phyloP scores from a whole-genome alignment of 2,329 filamentous ascomycete genomes.

The Aureobasidium sp. region DNA sequence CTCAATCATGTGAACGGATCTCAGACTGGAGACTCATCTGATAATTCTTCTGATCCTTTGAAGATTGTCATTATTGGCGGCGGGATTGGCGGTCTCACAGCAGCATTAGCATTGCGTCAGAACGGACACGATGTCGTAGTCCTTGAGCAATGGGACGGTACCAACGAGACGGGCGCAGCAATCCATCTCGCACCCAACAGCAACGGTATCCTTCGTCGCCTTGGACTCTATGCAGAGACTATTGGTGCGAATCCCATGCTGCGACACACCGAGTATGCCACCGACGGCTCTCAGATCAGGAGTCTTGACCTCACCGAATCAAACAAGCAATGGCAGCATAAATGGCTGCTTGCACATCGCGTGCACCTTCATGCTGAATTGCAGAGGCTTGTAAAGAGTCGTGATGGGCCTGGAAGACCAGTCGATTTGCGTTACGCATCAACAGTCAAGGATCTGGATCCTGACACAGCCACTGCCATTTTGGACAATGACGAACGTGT shows the following conservation, averaged over 20 bases:
- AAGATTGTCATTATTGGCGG: slow-evolving; percentile 35
- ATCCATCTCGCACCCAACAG: slow-evolving; percentile 58
- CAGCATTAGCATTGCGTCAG: slow-evolving; percentile 48
- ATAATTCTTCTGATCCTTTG: slow-evolving; percentile 15
- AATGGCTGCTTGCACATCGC: slow-evolving; percentile 50
- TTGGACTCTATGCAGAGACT: slow-evolving; percentile 37
- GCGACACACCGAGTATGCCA: slow-evolving; percentile 34
- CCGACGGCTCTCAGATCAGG: slow-evolving; percentile 31
- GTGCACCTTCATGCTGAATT: slow-evolving; percentile 47
- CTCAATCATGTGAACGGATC: neutral
- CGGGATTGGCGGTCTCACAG: slow-evolving; percentile 49
- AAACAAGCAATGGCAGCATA: slow-evolving; percentile 45
- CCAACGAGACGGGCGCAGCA: slow-evolving; percentile 52
- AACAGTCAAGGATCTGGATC: slow-evolving; percentile 40
- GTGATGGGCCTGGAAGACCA: slow-evolving; percentile 30
- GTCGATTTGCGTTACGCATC: slow-evolving; percentile 37
- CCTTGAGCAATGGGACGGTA: slow-evolving; percentile 51
- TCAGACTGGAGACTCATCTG: neutral
- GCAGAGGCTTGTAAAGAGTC: slow-evolving; percentile 40
- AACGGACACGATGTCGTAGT: slow-evolving; percentile 46
- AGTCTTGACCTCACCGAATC: slow-evolving; percentile 31
- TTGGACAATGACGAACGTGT: slow-evolving; percentile 41
- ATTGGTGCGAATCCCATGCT: slow-evolving; percentile 35
- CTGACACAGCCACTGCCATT: slow-evolving; percentile 34
- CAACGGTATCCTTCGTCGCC: slow-evolving; percentile 48